Evolutionary conservation across 495 filamentous ascomycete species (phyloP), one percentile per base, ranked within the genome.

Genomic region (Sabuloglossum arenarium): DNA sequence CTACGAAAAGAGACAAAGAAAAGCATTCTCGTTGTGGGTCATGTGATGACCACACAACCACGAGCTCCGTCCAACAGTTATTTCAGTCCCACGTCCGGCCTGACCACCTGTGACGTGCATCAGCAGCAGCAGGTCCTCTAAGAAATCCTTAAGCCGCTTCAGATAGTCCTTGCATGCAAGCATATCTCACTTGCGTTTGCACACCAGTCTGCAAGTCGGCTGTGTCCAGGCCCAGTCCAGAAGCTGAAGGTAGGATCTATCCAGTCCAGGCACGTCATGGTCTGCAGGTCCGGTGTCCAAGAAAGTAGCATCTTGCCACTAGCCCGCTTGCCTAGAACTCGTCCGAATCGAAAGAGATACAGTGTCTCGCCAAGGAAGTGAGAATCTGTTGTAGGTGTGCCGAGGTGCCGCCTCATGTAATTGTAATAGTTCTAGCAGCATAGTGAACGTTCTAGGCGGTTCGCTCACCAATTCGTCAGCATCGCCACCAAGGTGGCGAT

Each of bases 21-120:
- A n/a, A n/a, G n/a, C n/a, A n/a, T n/a, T n/a, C n/a, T n/a, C n/a
- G n/a, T n/a, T n/a, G n/a, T n/a, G n/a, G n/a, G n/a, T n/a, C n/a
- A n/a, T n/a, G n/a, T n/a, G n/a, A n/a, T n/a, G n/a, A n/a, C n/a
- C n/a, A n/a, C n/a, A n/a, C n/a, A n/a, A n/a, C n/a, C n/a, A n/a
- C n/a, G n/a, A n/a, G n/a, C n/a, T n/a, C n/a, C n/a, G n/a, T n/a
- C n/a, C n/a, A n/a, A n/a, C n/a, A n/a, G 69, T 45, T 9, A 70
- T 37, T 62, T 70, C 63, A 0, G 56, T 59, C 5, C 58, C 61
- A 14, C 67, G 56, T 9, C 55, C 62, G 0, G 63, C 67, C 57
- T 63, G 46, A n/a, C 68, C 60, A 3, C 42, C 56, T 4, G 56
- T 58, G n/a, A 68, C 60, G 55, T 70, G 56, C 21, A 63, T 52